Base-by-base conservation (phyloP, 1,284 basidiomycete genomes). In the Schizopora paradoxa region DNA sequence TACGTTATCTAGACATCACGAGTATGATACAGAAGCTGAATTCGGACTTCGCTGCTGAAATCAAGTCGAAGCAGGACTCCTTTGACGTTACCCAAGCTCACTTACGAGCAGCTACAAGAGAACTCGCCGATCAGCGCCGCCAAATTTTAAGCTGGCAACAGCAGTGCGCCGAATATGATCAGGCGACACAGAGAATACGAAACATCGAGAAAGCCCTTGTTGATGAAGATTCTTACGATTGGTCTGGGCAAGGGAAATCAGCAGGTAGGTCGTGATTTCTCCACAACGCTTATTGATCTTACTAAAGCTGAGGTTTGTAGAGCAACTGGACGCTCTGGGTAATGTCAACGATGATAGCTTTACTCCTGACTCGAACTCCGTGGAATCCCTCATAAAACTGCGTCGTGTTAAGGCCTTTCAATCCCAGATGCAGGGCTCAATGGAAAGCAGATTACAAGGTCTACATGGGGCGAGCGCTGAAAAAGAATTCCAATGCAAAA, bases 201-300 rank as follows among this genome's bases (percentile, higher is more conserved):
- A 94, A 93, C 59, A 73, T 96, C 18, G 79, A 89, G 56, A 79
- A 81, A 25, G 88, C 89, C 0, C 65, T 91, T n/a, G 62, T 64
- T 8, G 81, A 86, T 6, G 90, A 91, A 62, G 84, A 86, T 51
- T 65, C 65, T 47, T 85, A 89, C 54, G 91, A 94, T 61, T 95
- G 91, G 91, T 90, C 90, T 0, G 90, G 91, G 1, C 74, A 90
- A n/a, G 81, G n/a, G n/a, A n/a, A n/a, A n/a, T n/a, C n/a, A n/a
- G n/a, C n/a, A n/a, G n/a, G n/a, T n/a, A n/a, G n/a, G n/a, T n/a
- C n/a, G n/a, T n/a, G n/a, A n/a, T n/a, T n/a, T n/a, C n/a, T n/a
- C n/a, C n/a, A n/a, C n/a, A n/a, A n/a, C n/a, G n/a, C n/a, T n/a
- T n/a, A n/a, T n/a, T n/a, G n/a, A n/a, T n/a, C n/a, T n/a, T n/a